These are phyloP conservation scores for Penicillium vulpinum DNA, from an alignment of 2,329 filamentous ascomycete genomes.

Conservation along the genomic window DNA sequence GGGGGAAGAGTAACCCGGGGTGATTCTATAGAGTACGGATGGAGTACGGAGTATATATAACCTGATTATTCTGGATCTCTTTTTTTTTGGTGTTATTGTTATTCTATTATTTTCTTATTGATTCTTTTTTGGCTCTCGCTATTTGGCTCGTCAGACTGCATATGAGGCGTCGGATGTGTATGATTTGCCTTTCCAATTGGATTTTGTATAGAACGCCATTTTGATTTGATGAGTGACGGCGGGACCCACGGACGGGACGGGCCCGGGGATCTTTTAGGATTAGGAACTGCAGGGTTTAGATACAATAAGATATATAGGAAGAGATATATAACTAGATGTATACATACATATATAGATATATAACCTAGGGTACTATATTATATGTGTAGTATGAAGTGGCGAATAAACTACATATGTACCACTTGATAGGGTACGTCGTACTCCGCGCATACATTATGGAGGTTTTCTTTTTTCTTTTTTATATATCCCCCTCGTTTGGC, in stretches of 20 bases:
- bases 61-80: neutral
- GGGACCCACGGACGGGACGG: slow-evolving; percentile 21
- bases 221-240: slow-evolving; percentile 8
- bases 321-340: too few species aligned
- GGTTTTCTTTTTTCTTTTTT: neutral
- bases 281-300: neutral
- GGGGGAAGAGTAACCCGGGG: neutral
- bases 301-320: too few species aligned
- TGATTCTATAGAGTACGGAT: neutral
- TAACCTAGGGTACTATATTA: neutral
- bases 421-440: too few species aligned
- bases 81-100: neutral
- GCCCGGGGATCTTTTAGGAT: slow-evolving; percentile 3
- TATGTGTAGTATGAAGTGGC: too few species aligned
- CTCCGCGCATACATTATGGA: too few species aligned
- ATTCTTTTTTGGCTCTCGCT: neutral
- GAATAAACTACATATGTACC: too few species aligned
- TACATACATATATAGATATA: too few species aligned
- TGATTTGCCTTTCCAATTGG: slow-evolving; percentile 1
- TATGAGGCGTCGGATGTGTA: slow-evolving; percentile 22
- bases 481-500: neutral
- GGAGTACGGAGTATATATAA: neutral
- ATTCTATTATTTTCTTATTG: neutral
- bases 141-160: slow-evolving; percentile 12
- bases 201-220: slow-evolving; percentile 9